Evolutionary conservation across 208 protist genomes (phyloP), one percentile per base, ranked within the genome.

Genomic region (Histomonas meleagridis): DNA sequence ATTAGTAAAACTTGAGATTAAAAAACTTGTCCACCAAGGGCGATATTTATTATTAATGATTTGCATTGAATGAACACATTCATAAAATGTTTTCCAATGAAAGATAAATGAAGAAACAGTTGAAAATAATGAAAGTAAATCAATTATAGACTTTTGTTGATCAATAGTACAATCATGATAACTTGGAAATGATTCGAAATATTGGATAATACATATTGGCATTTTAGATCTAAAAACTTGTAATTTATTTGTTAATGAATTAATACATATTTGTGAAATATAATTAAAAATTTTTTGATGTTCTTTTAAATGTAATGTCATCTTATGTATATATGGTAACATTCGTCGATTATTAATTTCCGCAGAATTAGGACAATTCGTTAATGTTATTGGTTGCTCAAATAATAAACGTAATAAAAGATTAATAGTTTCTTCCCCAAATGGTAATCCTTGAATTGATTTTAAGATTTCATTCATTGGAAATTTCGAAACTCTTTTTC

Each of bases 41-140:
- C 46, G 43, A n/a, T 65, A n/a, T 38, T 12, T 86, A n/a, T 86
- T 51, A 18, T 86, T 46, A 23, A 38, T 16, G 14, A 46, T 18
- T 38, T 46, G 4, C 76, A 86, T 86, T 55, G 46, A 86, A 38
- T 46, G 23, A 18, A 86, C 7, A 18, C 46, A 43, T 38, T 86
- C 76, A 35, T 43, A 86, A 38, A 86, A 86, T 55, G 76, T 86
- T 49, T 86, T 86, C 76, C 76, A 86, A 38, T 86, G 43, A 48
- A 86, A 86, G 38, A 86, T 46, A 57, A 48, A 43, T 38, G 76
- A 86, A 38, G 76, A 86, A 57, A 86, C 76, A 12, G 76, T 86
- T 2, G 35, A 46, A 16, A 86, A 86, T 4, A 86, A 48, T n/a
- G 46, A 57, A 10, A 86, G 35, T n/a, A 86, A 32, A 26, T 14